These are phyloP conservation scores for Cryptococcus floricola DNA, from an alignment of 1,284 basidiomycete species.

Conservation along the genomic window DNA sequence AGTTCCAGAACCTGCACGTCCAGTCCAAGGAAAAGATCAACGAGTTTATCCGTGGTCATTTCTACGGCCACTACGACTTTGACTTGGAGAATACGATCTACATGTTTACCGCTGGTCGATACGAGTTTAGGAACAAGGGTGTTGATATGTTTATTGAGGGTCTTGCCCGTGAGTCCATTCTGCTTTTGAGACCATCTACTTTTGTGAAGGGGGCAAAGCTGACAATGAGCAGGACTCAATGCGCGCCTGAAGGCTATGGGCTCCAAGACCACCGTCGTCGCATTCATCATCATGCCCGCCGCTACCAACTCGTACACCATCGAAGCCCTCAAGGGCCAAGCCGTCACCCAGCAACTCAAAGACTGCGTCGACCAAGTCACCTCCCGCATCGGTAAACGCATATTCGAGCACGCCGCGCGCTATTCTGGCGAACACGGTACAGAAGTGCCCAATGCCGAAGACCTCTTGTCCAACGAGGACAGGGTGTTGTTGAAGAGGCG, in stretches of 20 bases:
- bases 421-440: conserved; percentile 79
- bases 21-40: conserved; percentile 93
- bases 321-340: conserved; percentile 96
- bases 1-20: conserved; percentile 95
- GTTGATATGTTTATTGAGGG: conserved; percentile 99
- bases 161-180: conserved; percentile 68
- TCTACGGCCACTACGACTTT: conserved; percentile 96
- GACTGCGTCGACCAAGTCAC: conserved; percentile 95
- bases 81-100: conserved; percentile 95
- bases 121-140: conserved; percentile 98
- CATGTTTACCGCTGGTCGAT: conserved; percentile 97
- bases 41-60: conserved; percentile 95
- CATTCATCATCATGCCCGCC: conserved; percentile 99
- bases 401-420: conserved; percentile 90
- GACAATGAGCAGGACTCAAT: conserved; percentile 59
- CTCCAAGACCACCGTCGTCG: conserved; percentile 81
- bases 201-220: background rate
- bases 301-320: conserved; percentile 94
- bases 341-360: conserved; percentile 90
- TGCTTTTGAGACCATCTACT: too few species aligned
- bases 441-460: conserved; percentile 64
- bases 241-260: conserved; percentile 76
- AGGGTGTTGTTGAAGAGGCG: conserved; percentile 93
- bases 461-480: conserved; percentile 84
- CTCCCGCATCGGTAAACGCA: conserved; percentile 79